phyloP scores from a whole-genome alignment of 768 basidiomycete genomes.

The Pisolithus orientalis region DNA sequence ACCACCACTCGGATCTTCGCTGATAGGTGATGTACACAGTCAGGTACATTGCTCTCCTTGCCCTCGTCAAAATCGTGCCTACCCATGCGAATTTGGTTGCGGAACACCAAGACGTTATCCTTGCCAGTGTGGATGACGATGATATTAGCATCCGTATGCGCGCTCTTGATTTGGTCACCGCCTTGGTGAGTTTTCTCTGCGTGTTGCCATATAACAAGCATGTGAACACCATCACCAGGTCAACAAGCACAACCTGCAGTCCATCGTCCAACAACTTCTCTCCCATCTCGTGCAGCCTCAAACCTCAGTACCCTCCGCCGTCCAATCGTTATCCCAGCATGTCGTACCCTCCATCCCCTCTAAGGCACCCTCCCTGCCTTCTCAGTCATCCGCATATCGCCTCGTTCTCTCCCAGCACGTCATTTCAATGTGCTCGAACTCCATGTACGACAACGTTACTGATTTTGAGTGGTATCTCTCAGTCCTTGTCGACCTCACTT shows the following conservation, averaged over 20 bases:
- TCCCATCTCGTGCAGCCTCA: conserved; percentile 73
- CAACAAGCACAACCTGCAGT: conserved; percentile 76
- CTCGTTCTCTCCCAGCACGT: conserved; percentile 76
- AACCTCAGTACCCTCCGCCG: conserved; percentile 51
- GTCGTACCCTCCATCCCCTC: conserved; percentile 35
- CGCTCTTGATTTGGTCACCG: conserved; percentile 87
- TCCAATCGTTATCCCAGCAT: conserved; percentile 46
- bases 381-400: conserved; percentile 80
- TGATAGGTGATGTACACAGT: conserved; percentile 46
- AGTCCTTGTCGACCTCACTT: conserved; percentile 85
- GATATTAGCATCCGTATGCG: conserved; percentile 96
- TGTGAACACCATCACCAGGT: conserved; percentile 43
- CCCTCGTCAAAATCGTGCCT: conserved; percentile 93
- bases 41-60: conserved; percentile 93
- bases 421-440: conserved; percentile 78
- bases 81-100: conserved; percentile 85
- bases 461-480: conserved; percentile 99
- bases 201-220: background rate
- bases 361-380: conserved; percentile 41
- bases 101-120: conserved; percentile 87
- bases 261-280: conserved; percentile 84
- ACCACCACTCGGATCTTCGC: conserved; percentile 5
- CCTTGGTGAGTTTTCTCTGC: conserved; percentile 58
- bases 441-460: conserved; percentile 77
- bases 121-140: conserved; percentile 83